Evolutionary conservation across 352 stramenopile genomes (phyloP), one percentile per base, ranked within the genome.

Genomic region (Ophiocytium majus): DNA sequence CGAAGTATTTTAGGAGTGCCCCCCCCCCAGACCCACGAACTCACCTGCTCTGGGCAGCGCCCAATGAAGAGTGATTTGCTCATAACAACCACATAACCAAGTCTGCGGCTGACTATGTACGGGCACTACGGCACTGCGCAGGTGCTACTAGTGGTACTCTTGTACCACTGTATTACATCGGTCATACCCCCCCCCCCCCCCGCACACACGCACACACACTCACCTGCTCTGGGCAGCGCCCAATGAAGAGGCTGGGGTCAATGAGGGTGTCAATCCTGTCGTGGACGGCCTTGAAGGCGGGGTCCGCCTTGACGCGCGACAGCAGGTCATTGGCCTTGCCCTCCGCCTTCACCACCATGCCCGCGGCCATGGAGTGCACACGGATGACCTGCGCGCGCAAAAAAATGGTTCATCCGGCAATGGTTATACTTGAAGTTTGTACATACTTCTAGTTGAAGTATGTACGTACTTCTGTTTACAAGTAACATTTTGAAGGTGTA

Each of bases 311-410:
- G 84, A 99, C 98, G 63, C 97, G 94, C 85, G 99, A 95, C 89
- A 99, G 89, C 74, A 99, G 90, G 89, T 99, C 97, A 90, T 99
- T 99, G 43, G 95, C 90, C 63, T 96, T 97, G 35, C 97, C 97
- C 89, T 99, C 95, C 57, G 96, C 95, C 92, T 99, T 99, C 66
- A 99, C 97, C 76, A 97, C 94, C 88, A 95, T 96, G 76, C 96
- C 97, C 14, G 97, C 97, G 80, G 94, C 96, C 97, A 99, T 99
- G 81, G 96, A 99, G 91, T 99, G 96, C 80, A 98, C 96, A 83
- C 97, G 94, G 83, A 99, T 99, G 17, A 95, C 95, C 43, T 86
- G 75, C 63, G 49, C 5, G 9, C 63, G 23, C n/a, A n/a, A n/a
- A n/a, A n/a, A n/a, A n/a, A n/a, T n/a, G n/a, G n/a, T n/a, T n/a